These are phyloP conservation scores for Uronychia setigera DNA, from an alignment of 73 alveolate species.

Conservation along the genomic window DNA sequence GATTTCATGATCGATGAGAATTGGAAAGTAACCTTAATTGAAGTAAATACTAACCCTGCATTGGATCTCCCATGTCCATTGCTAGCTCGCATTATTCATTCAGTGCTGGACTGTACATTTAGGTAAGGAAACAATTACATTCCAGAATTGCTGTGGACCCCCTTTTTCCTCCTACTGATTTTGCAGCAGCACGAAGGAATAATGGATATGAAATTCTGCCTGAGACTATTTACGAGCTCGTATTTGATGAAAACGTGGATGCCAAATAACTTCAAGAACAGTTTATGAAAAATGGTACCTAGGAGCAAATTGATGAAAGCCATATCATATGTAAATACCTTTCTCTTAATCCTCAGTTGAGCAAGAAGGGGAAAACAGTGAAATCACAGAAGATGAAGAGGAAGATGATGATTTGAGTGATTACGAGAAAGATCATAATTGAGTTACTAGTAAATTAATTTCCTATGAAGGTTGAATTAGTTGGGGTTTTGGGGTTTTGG, in stretches of 20 bases:
- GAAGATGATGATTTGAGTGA: neutral
- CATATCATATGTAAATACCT: neutral
- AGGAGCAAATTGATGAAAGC: neutral
- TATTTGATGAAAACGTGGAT: constrained; percentile 40
- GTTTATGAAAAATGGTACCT: neutral
- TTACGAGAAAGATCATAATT: neutral
- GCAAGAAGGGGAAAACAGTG: neutral
- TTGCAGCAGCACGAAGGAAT: neutral
- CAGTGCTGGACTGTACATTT: constrained; percentile 70
- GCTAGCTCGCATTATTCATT: constrained; percentile 63
- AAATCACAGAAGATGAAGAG: neutral
- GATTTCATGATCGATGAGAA: constrained; percentile 75
- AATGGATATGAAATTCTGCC: neutral
- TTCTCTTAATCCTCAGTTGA: neutral
- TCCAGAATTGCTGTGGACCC: constrained; percentile 71
- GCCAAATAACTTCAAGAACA: constrained; percentile 4
- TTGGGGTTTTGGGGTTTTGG: too few species aligned
- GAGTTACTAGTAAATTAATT: too few species aligned
- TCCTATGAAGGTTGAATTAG: too few species aligned
- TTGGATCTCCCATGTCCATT: constrained; percentile 70
- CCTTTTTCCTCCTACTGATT: constrained; percentile 57
- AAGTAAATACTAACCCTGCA: constrained; percentile 76
- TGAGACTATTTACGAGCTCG: constrained; percentile 30
- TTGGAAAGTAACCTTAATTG: constrained; percentile 61
- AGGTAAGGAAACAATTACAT: constrained; percentile 3